A percentile compares a stretch with the other conserved stretches of the same genome.
These are phyloP conservation scores for Tolypocladium tundrense DNA, from an alignment of 2,329 filamentous ascomycete species.

Conservation along the genomic window DNA sequence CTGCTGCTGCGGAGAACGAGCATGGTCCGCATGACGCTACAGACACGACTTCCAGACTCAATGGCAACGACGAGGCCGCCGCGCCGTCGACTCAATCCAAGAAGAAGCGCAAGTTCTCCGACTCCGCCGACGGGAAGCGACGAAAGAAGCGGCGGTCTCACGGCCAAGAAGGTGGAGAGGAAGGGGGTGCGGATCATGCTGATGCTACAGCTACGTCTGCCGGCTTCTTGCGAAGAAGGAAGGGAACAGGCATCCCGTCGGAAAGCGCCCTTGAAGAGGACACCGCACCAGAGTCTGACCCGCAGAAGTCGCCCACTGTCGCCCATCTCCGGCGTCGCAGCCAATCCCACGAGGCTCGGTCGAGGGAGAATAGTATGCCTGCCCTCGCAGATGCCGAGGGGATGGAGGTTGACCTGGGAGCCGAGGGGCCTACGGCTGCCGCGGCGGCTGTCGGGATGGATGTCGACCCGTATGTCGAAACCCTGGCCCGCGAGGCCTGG, in stretches of 20 bases:
- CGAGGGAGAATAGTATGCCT: conserved; percentile 15
- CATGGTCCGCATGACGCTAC: background rate
- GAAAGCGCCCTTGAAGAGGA: conserved; percentile 11
- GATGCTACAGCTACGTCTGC: background rate
- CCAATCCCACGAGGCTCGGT: conserved; percentile 15
- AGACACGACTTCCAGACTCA: conserved; percentile 3
- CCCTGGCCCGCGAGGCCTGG: conserved; percentile 23
- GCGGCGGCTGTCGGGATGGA: background rate
- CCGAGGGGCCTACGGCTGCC: background rate
- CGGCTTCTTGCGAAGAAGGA: conserved; percentile 5
- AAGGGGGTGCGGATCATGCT: conserved; percentile 1
- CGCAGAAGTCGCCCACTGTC: conserved; percentile 17
- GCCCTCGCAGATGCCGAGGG: conserved; percentile 6
- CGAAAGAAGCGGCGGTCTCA: conserved; percentile 22
- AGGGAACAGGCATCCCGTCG: conserved; percentile 1
- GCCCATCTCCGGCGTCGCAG: conserved; percentile 14
- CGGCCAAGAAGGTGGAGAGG: conserved; percentile 10
- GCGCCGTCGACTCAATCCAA: conserved; percentile 14
- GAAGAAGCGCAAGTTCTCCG: conserved; percentile 22
- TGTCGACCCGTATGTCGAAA: conserved; percentile 15
- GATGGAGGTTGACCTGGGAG: conserved; percentile 13
- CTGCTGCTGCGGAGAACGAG: background rate
- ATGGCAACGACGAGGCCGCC: conserved; percentile 7
- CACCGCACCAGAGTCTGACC: conserved; percentile 7
- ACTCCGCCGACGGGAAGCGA: conserved; percentile 18